Evolutionary conservation across 1,284 basidiomycete genomes (phyloP).

Genomic region (Trametes polyzona): DNA sequence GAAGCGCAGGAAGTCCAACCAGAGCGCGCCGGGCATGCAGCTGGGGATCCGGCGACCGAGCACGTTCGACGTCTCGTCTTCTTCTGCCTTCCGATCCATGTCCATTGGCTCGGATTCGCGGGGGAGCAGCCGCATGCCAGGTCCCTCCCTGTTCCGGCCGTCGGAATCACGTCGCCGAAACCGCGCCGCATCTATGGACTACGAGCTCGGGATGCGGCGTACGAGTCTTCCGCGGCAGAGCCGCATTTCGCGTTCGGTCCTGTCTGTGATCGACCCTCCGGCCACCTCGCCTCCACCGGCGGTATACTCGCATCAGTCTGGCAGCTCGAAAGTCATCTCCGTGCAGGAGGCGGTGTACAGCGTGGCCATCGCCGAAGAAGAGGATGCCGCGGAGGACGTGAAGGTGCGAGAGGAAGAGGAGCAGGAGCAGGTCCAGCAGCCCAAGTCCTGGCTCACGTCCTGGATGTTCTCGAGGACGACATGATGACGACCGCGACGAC

Average conservation of each 20-base stretch:
- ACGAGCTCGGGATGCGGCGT: conserved; percentile 45
- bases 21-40: conserved; percentile 10
- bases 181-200: conserved; percentile 38
- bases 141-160: conserved; percentile 41
- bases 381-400: conserved; percentile 54
- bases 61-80: conserved; percentile 24
- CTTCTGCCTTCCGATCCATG: conserved; percentile 29
- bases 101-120: conserved; percentile 28
- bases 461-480: conserved; percentile 58
- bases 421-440: conserved; percentile 46
- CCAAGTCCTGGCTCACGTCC: conserved; percentile 60
- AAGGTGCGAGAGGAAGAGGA: conserved; percentile 56
- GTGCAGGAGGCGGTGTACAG: conserved; percentile 63
- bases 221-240: conserved; percentile 23
- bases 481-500: conserved; percentile 20
- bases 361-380: conserved; percentile 70
- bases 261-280: conserved; percentile 44
- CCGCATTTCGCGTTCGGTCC: conserved; percentile 41
- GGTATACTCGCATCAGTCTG: conserved; percentile 5
- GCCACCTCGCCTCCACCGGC: background rate
- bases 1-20: conserved; percentile 21
- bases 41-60: conserved; percentile 22
- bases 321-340: conserved; percentile 37
- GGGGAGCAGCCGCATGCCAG: conserved; percentile 21
- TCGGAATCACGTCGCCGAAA: conserved; percentile 36